Conservation (phyloP, 306 rosid genomes). For the Pueraria montana region DNA sequence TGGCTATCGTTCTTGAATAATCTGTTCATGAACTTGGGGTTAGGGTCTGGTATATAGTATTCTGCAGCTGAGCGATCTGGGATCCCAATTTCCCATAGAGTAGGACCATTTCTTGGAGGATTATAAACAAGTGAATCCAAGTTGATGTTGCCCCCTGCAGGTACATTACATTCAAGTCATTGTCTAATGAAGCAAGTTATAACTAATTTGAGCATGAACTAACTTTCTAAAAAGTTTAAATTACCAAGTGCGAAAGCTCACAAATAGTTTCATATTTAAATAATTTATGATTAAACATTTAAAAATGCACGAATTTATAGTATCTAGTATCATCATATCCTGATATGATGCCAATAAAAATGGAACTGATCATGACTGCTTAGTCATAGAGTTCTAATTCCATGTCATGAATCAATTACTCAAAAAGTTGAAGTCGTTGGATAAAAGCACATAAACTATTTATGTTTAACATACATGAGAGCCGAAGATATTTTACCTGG, state of each 20-base stretch:
- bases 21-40: slow-evolving; percentile 57
- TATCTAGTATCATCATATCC: not conserved
- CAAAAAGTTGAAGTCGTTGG: no score
- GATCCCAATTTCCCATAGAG: slow-evolving; percentile 89
- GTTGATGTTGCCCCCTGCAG: slow-evolving; percentile 53
- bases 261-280: not conserved
- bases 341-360: not conserved
- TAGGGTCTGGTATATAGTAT: slow-evolving; percentile 69
- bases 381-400: not conserved
- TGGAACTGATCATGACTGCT: not conserved
- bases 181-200: not conserved
- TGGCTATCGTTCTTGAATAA: slow-evolving; percentile 8
- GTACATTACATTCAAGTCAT: not conserved
- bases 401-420: not conserved
- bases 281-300: not conserved
- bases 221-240: not conserved
- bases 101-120: slow-evolving; percentile 87
- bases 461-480: not conserved
- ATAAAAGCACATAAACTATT: not conserved
- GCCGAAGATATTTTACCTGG: slow-evolving; percentile 47
- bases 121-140: slow-evolving; percentile 55
- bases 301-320: not conserved
- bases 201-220: not conserved
- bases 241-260: not conserved
- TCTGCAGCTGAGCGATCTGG: slow-evolving; percentile 87